Evolutionary conservation across 345 rosid species (phyloP), one percentile per base, ranked within the genome.

Genomic region (Sapria himalayana): DNA sequence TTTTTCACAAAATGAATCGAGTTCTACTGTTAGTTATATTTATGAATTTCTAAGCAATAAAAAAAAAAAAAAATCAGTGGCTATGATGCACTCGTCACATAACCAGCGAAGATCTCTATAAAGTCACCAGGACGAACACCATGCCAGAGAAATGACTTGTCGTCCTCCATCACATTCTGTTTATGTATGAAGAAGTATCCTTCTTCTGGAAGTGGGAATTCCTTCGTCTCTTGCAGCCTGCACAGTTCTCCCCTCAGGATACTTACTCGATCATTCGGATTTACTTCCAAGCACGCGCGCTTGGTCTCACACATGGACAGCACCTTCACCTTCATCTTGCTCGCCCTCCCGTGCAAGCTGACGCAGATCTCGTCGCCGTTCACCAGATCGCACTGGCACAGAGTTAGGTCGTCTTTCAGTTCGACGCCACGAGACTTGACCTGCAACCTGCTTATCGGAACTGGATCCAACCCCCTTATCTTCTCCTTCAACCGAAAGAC

Each of bases 161-260:
- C 82, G 20, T 81, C 94, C 2, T 76, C 92, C 97, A 78, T 73
- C 15, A 81, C 79, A 33, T 71, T 70, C 60, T 73, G 77, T 32
- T 72, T 62, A 54, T 67, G 63, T 11, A 71, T 66, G 51, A 85
- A 85, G 27, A 81, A 81, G 18, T 78, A 81, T 1, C 81, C 93
- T 53, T 80, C 92, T 15, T 56, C 67, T 8, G 86, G 96, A 4
- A 74, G 65, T 36, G 51, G 61, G 12, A 85, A 43, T 9, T 74
- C 63, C 33, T 54, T 21, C 46, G 54, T 66, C 46, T 73, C 67
- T 4, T 68, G 71, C 84, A 85, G 27, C 52, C 62, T 73, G 17
- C 65, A 66, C 19, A 86, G 55, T 55, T 73, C 76, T 29, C 65
- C 76, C 48, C 81, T 78, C 52, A 81, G 41, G 44, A 71, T 81